These are phyloP conservation scores for Globisporangium alternatum DNA, from an alignment of 352 stramenopile genomes.

Conservation along the genomic window DNA sequence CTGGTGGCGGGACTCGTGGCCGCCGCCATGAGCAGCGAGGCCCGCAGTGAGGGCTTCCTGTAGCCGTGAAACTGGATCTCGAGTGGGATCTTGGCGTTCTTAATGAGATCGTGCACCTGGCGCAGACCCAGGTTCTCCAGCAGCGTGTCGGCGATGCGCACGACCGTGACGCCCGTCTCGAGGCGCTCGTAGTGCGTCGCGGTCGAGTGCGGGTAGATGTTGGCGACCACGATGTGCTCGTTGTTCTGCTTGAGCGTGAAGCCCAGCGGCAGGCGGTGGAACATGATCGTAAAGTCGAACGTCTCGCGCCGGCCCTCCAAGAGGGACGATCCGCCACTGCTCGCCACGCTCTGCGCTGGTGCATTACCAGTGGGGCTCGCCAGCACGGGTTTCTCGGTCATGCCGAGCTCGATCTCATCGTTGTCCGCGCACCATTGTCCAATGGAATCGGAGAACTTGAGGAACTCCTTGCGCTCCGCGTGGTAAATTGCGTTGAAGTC, in stretches of 20 bases:
- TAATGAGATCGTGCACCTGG: conserved; percentile 84
- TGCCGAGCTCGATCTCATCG: conserved; percentile 66
- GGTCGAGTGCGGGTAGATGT: conserved; percentile 79
- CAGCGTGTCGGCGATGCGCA: conserved; percentile 60
- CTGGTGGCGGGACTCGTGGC: conserved; percentile 2
- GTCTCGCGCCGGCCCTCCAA: conserved; percentile 26
- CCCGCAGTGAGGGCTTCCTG: conserved; percentile 24
- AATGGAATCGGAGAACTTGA: conserved; percentile 51
- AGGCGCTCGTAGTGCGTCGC: conserved; percentile 75
- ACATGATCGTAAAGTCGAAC: conserved; percentile 74
- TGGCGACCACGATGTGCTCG: conserved; percentile 74
- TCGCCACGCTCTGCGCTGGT: conserved; percentile 20
- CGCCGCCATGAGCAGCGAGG: conserved; percentile 15
- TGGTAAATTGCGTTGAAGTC: conserved; percentile 79
- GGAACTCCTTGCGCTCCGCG: conserved; percentile 44
- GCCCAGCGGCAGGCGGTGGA: conserved; percentile 81
- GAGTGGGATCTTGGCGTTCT: conserved; percentile 66
- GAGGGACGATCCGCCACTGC: conserved; percentile 21
- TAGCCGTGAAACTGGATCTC: conserved; percentile 61
- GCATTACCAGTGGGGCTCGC: conserved; percentile 3
- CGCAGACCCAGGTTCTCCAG: conserved; percentile 67
- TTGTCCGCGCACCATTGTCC: conserved; percentile 41
- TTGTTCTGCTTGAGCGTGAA: conserved; percentile 84
- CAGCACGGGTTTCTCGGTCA: conserved; percentile 30
- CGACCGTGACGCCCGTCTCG: conserved; percentile 61